Base-by-base conservation (phyloP, 1,284 basidiomycete species). In the Xanthoconium separans region DNA sequence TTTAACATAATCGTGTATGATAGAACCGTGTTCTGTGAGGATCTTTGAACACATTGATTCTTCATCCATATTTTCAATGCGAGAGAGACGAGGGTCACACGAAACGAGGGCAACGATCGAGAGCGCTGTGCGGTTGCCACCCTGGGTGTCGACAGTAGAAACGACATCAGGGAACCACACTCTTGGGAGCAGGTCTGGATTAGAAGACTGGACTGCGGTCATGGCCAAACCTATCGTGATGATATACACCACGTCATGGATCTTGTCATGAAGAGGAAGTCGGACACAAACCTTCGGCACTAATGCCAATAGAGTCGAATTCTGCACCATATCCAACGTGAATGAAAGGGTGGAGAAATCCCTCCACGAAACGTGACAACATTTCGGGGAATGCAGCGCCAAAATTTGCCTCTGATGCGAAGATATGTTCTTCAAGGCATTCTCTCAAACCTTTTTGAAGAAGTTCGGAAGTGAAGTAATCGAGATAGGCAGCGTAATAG, bases 81-180 rank as follows among this genome's bases (percentile, higher is more conserved):
- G 56, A 8, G 62, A 65, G 34, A 81, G 65, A 18, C 69, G 64
- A 22, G 68, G 62, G 57, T 83, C 79, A 2, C 73, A 71, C n/a
- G 77, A 61, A 41, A 82, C 67, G 24, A 77, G 74, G 11, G 77
- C 72, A 27, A 82, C 58, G 44, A 80, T 73, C 3, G 73, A 75
- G 34, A 84, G 68, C 0, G 78, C 75, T 53, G 74, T 74, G 20
- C 64, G 49, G 49, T 54, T 58, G 44, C 54, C 31, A 46, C 54
- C 57, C 22, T 48, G 63, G 15, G 16, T 55, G 43, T 51, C 47
- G 18, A 46, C 64, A 9, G 27, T 44, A 12, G 58, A 61, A 39
- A 58, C 30, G 22, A 57, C 56, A 22, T 58, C 57, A 10, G 57
- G 50, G 58, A 63, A 60, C 63, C 64, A 65, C 34, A 37, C 29